A percentile compares a stretch with the other conserved stretches of the same genome.
phyloP scores from a whole-genome alignment of 139 green algal genomes.

The Helicosporidium sp. region DNA sequence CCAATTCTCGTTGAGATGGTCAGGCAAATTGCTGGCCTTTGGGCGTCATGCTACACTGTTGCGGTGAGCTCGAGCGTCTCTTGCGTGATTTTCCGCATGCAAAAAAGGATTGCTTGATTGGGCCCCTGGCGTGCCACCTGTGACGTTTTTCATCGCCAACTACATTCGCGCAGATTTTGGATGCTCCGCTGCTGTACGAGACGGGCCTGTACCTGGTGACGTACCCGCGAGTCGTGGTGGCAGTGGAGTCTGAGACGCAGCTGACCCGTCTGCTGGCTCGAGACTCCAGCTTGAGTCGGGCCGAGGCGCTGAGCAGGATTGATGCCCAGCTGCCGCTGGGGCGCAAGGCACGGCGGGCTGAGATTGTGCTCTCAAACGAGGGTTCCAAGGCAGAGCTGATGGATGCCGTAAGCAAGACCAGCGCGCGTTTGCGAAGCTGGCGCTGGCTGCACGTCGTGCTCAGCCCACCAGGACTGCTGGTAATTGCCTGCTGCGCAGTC shows the following conservation, averaged over 20 bases:
- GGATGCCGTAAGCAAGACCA: too few species aligned
- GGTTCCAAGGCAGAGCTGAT: slow-evolving; percentile 17
- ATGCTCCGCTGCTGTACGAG: slow-evolving; percentile 76
- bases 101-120: not conserved
- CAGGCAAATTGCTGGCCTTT: slow-evolving; percentile 21
- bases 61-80: too few species aligned
- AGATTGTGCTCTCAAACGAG: slow-evolving; percentile 42
- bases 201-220: slow-evolving; percentile 24
- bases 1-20: slow-evolving; percentile 31
- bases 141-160: too few species aligned
- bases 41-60: slow-evolving; percentile 20
- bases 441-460: too few species aligned
- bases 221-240: slow-evolving; percentile 30
- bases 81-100: too few species aligned
- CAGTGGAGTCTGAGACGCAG: slow-evolving; percentile 24
- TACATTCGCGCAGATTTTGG: slow-evolving; percentile 41
- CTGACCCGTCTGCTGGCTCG: slow-evolving; percentile 31
- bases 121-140: too few species aligned
- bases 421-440: too few species aligned
- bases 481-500: too few species aligned
- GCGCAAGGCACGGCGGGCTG: slow-evolving; percentile 24
- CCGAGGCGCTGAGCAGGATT: slow-evolving; percentile 28
- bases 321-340: slow-evolving; percentile 43
- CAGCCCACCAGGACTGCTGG: too few species aligned
- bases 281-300: slow-evolving; percentile 20